Conservation (phyloP, 148 eudicot genomes). For the Diospyros kaki region DNA sequence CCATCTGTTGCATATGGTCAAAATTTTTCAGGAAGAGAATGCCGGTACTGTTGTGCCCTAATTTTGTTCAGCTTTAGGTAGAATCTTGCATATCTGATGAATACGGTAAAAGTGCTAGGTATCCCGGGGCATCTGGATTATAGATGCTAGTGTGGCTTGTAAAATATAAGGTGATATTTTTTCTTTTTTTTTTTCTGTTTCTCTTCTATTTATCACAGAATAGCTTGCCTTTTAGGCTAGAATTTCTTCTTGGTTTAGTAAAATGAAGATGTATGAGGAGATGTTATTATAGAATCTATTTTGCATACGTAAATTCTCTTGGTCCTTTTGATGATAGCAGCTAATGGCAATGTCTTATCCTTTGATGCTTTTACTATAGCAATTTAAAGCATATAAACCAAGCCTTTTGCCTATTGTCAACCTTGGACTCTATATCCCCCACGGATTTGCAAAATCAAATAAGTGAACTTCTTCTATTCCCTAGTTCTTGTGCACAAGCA, state of each 20-base stretch:
- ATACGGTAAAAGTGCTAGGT: not conserved
- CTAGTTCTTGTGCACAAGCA: too few relatives aligned
- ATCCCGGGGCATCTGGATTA: not conserved
- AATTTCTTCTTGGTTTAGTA: not conserved
- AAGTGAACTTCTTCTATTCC: too few relatives aligned
- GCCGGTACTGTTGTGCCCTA: not conserved
- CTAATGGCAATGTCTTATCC: too few relatives aligned
- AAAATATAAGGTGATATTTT: not conserved
- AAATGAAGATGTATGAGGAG: too few relatives aligned
- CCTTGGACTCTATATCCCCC: too few relatives aligned
- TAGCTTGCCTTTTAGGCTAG: not conserved
- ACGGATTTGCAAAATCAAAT: too few relatives aligned
- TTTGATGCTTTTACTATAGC: too few relatives aligned
- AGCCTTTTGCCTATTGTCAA: too few relatives aligned
- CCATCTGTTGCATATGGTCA: not conserved
- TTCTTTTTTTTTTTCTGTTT: not conserved
- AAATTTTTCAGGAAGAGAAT: slow-evolving; percentile 6
- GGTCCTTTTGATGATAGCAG: too few relatives aligned
- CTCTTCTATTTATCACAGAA: not conserved
- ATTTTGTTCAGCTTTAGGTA: slow-evolving; percentile 3
- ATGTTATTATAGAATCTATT: too few relatives aligned
- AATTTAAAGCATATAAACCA: too few relatives aligned
- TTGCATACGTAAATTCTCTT: too few relatives aligned
- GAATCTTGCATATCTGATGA: slow-evolving; percentile 6
- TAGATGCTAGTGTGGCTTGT: slow-evolving; percentile 18